A percentile compares a stretch with the other conserved stretches of the same genome.
These are phyloP conservation scores for Fusarium redolens DNA, from an alignment of 2,329 filamentous ascomycete genomes.

Conservation along the genomic window DNA sequence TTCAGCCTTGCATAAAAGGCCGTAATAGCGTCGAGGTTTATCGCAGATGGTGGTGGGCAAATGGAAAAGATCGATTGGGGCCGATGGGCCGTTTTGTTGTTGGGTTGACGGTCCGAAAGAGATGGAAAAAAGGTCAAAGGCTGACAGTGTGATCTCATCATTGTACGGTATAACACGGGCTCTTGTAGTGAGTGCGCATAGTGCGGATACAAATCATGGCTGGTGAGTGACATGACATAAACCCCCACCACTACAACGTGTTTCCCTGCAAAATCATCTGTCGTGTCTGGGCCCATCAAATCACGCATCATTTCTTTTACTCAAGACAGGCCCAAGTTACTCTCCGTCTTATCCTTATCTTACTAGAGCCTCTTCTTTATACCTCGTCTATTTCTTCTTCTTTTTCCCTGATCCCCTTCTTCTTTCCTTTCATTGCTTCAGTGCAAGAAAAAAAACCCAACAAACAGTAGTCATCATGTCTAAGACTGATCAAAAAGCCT, in stretches of 20 bases:
- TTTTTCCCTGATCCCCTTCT: constrained; percentile 7
- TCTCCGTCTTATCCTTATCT: constrained; percentile 38
- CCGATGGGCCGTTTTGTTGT: constrained; percentile 39
- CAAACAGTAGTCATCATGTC: constrained; percentile 55
- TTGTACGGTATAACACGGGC: constrained; percentile 5
- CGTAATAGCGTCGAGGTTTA: constrained; percentile 29
- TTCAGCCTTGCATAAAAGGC: constrained; percentile 40
- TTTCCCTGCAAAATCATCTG: constrained; percentile 40
- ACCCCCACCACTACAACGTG: constrained; percentile 44
- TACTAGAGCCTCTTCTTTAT: constrained; percentile 20
- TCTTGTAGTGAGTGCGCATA: neutral
- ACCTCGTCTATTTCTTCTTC: constrained; percentile 20
- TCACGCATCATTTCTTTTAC: constrained; percentile 47
- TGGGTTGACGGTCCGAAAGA: constrained; percentile 38
- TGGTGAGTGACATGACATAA: constrained; percentile 42
- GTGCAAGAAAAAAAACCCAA: constrained; percentile 13
- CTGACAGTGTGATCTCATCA: constrained; percentile 8
- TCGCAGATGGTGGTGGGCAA: constrained; percentile 29
- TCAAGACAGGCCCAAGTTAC: constrained; percentile 32
- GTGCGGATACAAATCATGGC: constrained; percentile 23
- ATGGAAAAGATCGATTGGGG: constrained; percentile 41
- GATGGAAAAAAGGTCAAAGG: neutral
- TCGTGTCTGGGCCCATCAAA: constrained; percentile 43
- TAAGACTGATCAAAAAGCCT: constrained; percentile 69
- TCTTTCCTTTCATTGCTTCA: constrained; percentile 32